phyloP scores from a whole-genome alignment of 1,284 basidiomycete species.

The Cutaneotrichosporon mucoides region DNA sequence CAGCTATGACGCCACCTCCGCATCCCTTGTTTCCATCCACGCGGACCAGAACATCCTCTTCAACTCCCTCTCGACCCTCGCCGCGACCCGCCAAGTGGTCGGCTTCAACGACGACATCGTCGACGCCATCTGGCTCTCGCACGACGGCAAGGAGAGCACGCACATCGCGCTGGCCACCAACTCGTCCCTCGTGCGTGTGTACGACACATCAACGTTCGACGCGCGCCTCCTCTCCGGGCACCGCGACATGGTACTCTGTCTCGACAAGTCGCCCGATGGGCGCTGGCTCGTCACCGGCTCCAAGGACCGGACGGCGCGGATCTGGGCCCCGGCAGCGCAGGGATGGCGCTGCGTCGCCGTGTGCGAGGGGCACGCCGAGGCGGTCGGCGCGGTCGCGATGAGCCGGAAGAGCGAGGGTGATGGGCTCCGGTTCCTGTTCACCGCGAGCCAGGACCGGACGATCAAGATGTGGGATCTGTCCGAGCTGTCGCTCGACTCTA shows the following conservation, averaged over 20 bases:
- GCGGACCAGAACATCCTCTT: constrained; percentile 96
- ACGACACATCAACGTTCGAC: constrained; percentile 66
- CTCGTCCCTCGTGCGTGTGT: constrained; percentile 84
- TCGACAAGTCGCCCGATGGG: constrained; percentile 67
- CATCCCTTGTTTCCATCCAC: constrained; percentile 79
- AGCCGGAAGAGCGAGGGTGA: constrained; percentile 53
- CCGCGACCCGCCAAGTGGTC: constrained; percentile 76
- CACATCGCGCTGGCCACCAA: constrained; percentile 93
- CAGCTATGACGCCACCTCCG: constrained; percentile 64
- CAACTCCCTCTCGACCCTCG: constrained; percentile 64
- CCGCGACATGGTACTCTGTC: constrained; percentile 81
- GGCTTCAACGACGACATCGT: constrained; percentile 99
- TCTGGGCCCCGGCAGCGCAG: constrained; percentile 65
- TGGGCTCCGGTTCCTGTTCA: constrained; percentile 68
- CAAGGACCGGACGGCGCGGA: constrained; percentile 82
- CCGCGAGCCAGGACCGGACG: constrained; percentile 93
- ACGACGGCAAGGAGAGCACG: constrained; percentile 32
- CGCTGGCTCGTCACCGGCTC: constrained; percentile 79
- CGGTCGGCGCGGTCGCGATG: constrained; percentile 84
- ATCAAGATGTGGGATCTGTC: constrained; percentile 97
- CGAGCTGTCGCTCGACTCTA: constrained; percentile 2
- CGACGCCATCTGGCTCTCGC: constrained; percentile 68
- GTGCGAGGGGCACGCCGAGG: constrained; percentile 92
- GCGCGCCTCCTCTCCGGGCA: constrained; percentile 81
- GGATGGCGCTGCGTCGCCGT: constrained; percentile 75